Evolutionary conservation across 2,329 filamentous ascomycete genomes (phyloP), one percentile per base, ranked within the genome.

Genomic region (Colletotrichum sojae): DNA sequence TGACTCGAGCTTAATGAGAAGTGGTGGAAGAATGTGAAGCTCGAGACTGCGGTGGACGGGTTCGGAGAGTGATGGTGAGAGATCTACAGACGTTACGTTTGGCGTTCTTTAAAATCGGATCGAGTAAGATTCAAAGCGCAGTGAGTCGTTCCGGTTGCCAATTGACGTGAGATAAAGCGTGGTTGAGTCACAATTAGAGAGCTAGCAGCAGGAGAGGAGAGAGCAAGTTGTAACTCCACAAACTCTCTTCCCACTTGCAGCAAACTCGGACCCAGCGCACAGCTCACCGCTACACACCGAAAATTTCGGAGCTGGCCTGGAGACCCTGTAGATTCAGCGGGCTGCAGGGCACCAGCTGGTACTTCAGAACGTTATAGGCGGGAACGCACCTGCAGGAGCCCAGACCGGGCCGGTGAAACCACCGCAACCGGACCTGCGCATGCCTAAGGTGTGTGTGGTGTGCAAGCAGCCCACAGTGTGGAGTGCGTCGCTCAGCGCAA

Each of bases 281-380:
- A 40, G 16, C 59, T 65, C 65, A 69, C 69, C 69, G 65, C 60
- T 69, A 46, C 56, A 71, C 69, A 71, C 65, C 69, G 69, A 71
- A 71, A 71, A 71, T 65, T 66, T 66, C 62, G 56, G 62, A 66
- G 36, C 46, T 22, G 52, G 25, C 18, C 56, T 51, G 39, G 45
- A 53, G 22, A 31, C 43, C 54, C 54, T 46, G 49, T 54, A 55
- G 40, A 20, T 39, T 18, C 20, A 66, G 55, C n/a, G n/a, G 40
- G 43, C 18, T 49, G 46, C 20, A 20, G 45, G 45, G 45, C 16
- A 18, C 2, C 31, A 36, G 31, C 31, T 36, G 31, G 2, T 8
- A 36, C 31, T 36, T 36, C 10, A 36, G 31, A 10, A 36, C 31
- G 31, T 8, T 36, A 55, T 9, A 55, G 62, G 43, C 55, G 27